Evolutionary conservation across 352 stramenopile species (phyloP), one percentile per base, ranked within the genome.

Genomic region (Phytophthora citricola): DNA sequence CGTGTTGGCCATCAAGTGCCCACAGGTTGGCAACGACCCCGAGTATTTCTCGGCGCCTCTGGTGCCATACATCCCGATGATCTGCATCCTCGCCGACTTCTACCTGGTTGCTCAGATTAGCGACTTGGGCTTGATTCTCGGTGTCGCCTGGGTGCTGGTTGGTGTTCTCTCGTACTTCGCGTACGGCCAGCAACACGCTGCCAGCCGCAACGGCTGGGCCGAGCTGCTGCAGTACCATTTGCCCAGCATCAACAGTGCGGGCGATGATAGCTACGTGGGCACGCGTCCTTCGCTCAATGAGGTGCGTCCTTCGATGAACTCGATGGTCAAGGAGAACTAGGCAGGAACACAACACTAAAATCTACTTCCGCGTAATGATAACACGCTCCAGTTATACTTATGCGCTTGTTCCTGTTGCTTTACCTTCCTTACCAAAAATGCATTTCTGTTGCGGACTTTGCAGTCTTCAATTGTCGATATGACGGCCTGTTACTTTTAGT

Each of bases 31-130:
- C 52, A 80, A 75, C 38, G 58, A 75, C 26, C 59, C 64, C 10
- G 47, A 54, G 22, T 70, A 69, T 29, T 87, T 82, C 57, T 63
- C 68, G 32, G 75, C 73, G 9, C 78, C 78, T 26, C 52, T 87
- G 15, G 76, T 85, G 46, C 78, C 78, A 32, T 83, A 70, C 55
- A 68, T 85, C 29, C 76, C 66, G 31, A 69, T 69, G 45, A 45
- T 85, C 56, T 71, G 73, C 38, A 83, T 87, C 31, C 55, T 79
- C 11, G 63, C 81, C 27, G 70, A 87, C 54, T 87, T 75, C 58
- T 85, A 83, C 55, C 59, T 87, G 34, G 75, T 83, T 32, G 60
- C 75, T 34, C 78, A 87, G 61, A 66, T 83, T 48, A 61, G 62
- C n/a, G 53, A 76, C 53, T 44, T 79, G n/a, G 74, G 69, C 17